Percentiles rank a stretch among this genome's conserved stretches.
Conservation (phyloP, 2,329 filamentous ascomycete species). For the Tolypocladium amazonense region DNA sequence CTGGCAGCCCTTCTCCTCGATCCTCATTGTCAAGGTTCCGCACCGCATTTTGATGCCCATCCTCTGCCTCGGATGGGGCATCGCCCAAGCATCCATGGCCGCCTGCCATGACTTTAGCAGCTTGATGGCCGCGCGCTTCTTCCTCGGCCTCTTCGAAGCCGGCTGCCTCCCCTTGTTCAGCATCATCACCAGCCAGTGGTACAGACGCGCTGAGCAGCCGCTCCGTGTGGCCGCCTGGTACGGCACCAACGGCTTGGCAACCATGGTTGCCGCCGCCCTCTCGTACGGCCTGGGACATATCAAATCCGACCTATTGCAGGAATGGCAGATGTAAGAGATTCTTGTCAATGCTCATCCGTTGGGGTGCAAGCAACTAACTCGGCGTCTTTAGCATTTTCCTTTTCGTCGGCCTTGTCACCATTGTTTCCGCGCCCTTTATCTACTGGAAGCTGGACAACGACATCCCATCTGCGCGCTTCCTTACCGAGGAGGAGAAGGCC, state of each 20-base stretch:
- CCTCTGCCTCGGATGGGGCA: constrained; percentile 33
- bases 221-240: constrained; percentile 58
- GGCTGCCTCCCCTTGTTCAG: constrained; percentile 38
- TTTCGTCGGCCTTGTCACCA: constrained; percentile 49
- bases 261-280: constrained; percentile 43
- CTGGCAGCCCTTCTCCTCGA: constrained; percentile 50
- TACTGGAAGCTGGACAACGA: constrained; percentile 52
- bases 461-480: constrained; percentile 40
- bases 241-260: constrained; percentile 47
- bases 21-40: constrained; percentile 50
- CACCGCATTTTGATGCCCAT: constrained; percentile 46
- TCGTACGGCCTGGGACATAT: constrained; percentile 49
- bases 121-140: constrained; percentile 37
- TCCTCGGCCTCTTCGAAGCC: constrained; percentile 38
- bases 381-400: constrained; percentile 33
- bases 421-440: constrained; percentile 44
- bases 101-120: constrained; percentile 35
- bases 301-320: constrained; percentile 11
- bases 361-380: background rate
- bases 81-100: constrained; percentile 32
- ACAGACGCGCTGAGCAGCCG: constrained; percentile 45
- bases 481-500: constrained; percentile 55
- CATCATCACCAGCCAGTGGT: constrained; percentile 37
- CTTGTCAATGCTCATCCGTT: background rate
- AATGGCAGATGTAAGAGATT: constrained; percentile 12